These are phyloP conservation scores for Nannochloropsis salina DNA, from an alignment of 108 stramenopile genomes.

Conservation along the genomic window DNA sequence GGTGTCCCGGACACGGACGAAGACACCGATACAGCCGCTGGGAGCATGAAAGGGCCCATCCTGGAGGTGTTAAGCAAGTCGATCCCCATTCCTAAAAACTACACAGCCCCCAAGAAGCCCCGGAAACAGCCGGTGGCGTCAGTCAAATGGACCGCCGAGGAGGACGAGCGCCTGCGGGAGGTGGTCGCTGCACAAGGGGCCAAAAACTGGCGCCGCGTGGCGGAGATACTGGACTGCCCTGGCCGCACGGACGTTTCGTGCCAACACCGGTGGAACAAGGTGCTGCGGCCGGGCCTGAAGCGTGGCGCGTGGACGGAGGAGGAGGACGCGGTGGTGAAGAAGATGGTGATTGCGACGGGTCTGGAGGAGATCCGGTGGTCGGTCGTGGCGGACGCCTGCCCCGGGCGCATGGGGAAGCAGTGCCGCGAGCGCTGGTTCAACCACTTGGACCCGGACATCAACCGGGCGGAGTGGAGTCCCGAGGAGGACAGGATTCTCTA, in stretches of 20 bases:
- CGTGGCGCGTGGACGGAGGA: conserved; percentile 64
- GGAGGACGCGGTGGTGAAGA: conserved; percentile 55
- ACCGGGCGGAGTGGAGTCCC: conserved; percentile 75
- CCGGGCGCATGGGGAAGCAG: conserved; percentile 94
- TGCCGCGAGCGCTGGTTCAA: conserved; percentile 97
- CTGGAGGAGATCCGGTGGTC: conserved; percentile 57
- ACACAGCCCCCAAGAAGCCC: not conserved
- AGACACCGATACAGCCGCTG: no score
- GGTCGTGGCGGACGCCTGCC: conserved; percentile 44
- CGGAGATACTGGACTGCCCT: conserved; percentile 51
- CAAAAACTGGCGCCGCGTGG: conserved; percentile 53
- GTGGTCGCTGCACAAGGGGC: conserved; percentile 43
- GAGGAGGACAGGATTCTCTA: conserved; percentile 71
- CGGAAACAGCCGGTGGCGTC: not conserved
- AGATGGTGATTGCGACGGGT: conserved; percentile 46
- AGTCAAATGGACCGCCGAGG: conserved; percentile 32
- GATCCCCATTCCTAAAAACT: not conserved
- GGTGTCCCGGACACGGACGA: no score
- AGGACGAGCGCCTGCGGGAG: conserved; percentile 48
- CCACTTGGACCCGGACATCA: conserved; percentile 80
- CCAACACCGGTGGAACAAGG: conserved; percentile 78
- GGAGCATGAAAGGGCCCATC: not conserved
- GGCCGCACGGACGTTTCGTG: not conserved
- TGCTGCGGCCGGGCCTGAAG: conserved; percentile 75
- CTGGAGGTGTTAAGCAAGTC: not conserved